These are phyloP conservation scores for Acacia pycnantha DNA, from an alignment of 331 rosid species.

Conservation along the genomic window DNA sequence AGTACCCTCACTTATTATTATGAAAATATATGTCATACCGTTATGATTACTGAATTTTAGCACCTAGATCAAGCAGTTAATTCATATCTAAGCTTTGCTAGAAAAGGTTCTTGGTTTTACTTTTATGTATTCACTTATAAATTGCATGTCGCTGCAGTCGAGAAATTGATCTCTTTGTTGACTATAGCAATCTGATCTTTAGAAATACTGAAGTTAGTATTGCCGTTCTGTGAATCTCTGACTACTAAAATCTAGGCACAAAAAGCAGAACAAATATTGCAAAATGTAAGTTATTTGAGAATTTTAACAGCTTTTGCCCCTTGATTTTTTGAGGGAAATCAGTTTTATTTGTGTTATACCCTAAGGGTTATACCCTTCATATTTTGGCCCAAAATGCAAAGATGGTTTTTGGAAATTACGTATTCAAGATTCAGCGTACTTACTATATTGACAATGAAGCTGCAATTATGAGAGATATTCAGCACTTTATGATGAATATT, in stretches of 20 bases:
- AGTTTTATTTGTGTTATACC: too few relatives aligned
- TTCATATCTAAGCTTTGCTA: background rate
- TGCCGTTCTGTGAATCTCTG: background rate
- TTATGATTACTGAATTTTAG: conserved; percentile 8
- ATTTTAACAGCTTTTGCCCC: too few relatives aligned
- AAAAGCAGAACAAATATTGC: background rate
- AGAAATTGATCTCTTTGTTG: background rate
- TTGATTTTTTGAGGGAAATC: too few relatives aligned
- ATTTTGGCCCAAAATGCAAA: background rate
- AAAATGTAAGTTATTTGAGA: background rate
- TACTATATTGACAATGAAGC: background rate
- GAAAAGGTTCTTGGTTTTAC: background rate
- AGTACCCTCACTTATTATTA: background rate
- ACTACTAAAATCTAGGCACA: background rate
- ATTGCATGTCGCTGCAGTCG: background rate
- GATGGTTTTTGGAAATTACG: background rate
- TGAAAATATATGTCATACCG: conserved; percentile 17
- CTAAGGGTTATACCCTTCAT: too few relatives aligned
- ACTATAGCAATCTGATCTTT: background rate
- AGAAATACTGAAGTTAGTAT: background rate
- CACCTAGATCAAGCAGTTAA: background rate
- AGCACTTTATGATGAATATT: too few relatives aligned
- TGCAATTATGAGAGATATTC: background rate
- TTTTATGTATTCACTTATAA: background rate
- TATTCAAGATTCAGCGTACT: background rate